Base-by-base conservation (phyloP, 495 filamentous ascomycete species). In the Lophiotrema nucula region DNA sequence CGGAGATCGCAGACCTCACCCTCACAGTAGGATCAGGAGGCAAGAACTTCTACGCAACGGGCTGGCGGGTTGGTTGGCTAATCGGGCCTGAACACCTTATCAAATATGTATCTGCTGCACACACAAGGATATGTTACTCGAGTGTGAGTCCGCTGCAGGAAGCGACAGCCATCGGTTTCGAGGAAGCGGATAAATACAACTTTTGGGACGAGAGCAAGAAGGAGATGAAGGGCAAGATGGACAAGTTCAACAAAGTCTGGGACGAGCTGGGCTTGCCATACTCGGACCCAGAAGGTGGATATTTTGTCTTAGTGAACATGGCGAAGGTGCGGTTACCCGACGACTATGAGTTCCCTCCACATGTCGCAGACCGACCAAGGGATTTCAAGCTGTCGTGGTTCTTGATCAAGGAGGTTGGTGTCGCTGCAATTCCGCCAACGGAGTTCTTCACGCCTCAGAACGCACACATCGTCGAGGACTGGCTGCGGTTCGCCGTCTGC, bases 381-480 rank as follows among this genome's bases (percentile, higher is more conserved):
- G 93, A 98, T 73, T 98, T 96, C 77, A 87, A 95, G 76, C 79
- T 98, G 26, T 81, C 82, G 31, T 98, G 93, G 93, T 97, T 96
- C 73, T 73, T 96, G 60, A 98, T 98, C 70, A 90, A 89, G 71
- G 93, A 97, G 76, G 76, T 97, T 46, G 93, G 93, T 4, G 90
- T 98, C 2, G 93, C 93, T 4, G 90, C 92, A 1, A 98, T 98
- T 60, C 93, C 93, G 2, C 93, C 93, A 0, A 95, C 89, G 0
- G 93, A 98, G 72, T 98, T 98, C 71, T 97, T 97, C 66, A 96
- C 90, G 19, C 81, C 86, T 41, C 75, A 71, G 54, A 96, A 96
- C 57, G 82, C 87, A 26, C 82, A 88, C 57, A 85, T 96, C 64
- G 93, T 85, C 3, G 88, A 96, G 79, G 87, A 97, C 67, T 98